These are phyloP conservation scores for Vishniacozyma victoriae DNA, from an alignment of 768 basidiomycete species.

Conservation along the genomic window DNA sequence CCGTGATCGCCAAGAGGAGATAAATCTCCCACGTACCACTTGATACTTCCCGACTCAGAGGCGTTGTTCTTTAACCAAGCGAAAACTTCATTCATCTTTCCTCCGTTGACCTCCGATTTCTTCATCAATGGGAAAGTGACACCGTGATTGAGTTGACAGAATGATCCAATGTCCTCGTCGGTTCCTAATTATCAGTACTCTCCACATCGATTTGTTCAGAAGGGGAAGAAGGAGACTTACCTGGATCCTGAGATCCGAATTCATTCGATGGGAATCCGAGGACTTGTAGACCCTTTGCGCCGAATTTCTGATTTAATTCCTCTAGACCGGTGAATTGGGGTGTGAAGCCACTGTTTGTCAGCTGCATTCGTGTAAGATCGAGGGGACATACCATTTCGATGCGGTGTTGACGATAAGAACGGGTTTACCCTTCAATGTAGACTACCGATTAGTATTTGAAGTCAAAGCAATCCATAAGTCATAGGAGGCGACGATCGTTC, in stretches of 20 bases:
- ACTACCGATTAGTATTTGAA: conserved; percentile 1
- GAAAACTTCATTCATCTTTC: conserved; percentile 70
- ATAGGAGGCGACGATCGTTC: background rate
- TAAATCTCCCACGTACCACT: conserved; percentile 29
- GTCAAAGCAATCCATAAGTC: background rate
- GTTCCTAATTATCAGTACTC: too few relatives aligned
- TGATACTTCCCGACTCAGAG: conserved; percentile 18
- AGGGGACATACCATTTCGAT: conserved; percentile 43
- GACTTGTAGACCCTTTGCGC: conserved; percentile 66
- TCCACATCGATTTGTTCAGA: too few relatives aligned
- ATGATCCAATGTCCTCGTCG: conserved; percentile 60
- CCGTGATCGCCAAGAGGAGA: background rate
- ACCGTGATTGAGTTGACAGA: conserved; percentile 63
- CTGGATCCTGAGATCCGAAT: conserved; percentile 83
- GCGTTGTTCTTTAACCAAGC: conserved; percentile 70
- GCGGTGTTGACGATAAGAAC: conserved; percentile 49
- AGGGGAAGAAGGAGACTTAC: too few relatives aligned
- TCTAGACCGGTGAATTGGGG: conserved; percentile 61
- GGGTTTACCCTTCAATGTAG: conserved; percentile 45
- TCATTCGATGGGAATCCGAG: conserved; percentile 92
- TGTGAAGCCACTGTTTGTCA: conserved; percentile 42
- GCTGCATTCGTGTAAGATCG: background rate
- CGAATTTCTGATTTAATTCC: conserved; percentile 71
- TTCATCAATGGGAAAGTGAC: conserved; percentile 86
- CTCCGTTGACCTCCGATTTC: conserved; percentile 83